Evolutionary conservation across 805 yeast genomes (phyloP), one percentile per base, ranked within the genome.

Genomic region (Pichia eremophila): DNA sequence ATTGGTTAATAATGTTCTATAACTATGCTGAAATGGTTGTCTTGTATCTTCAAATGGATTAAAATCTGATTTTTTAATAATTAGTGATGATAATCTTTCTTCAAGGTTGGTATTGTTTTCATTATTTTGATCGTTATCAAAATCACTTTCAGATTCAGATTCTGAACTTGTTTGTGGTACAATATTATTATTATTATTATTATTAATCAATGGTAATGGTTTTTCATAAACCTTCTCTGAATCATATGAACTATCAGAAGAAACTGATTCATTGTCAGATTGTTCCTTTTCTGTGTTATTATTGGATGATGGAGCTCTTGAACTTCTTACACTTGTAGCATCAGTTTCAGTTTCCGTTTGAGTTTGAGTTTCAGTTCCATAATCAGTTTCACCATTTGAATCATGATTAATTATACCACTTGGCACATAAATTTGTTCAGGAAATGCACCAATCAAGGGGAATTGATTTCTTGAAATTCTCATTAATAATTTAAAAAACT

Each of bases 391-490:
- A 27, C 17, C 36, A 34, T 34, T 34, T 15, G 7, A 8, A 34
- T 15, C 36, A 12, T 34, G n/a, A 14, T 7, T 10, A 15, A 34
- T 12, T 8, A 48, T 11, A 4, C 50, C 47, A 27, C 40, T 41
- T 5, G 50, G 50, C 7, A 44, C 43, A 27, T 44, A 48, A 14
- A 17, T 31, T 39, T 48, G 50, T 39, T 48, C 50, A 9, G 50
- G 50, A 36, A 41, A 48, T 4, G 41, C 45, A 29, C 50, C 50
- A 8, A 19, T 18, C 14, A 44, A 27, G 7, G 50, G 50, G 37
- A 41, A 39, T 41, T 48, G 50, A 39, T 37, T 41, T 41, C 47
- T 41, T 15, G 50, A 48, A 5, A 45, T 48, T 41, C 50, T 44
- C 39, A 48, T 48, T 19, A 48, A 18, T 19, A 48, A 36, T 22